These are phyloP conservation scores for Monosporascus sp. DNA, from an alignment of 2,329 filamentous ascomycete genomes.

Conservation along the genomic window DNA sequence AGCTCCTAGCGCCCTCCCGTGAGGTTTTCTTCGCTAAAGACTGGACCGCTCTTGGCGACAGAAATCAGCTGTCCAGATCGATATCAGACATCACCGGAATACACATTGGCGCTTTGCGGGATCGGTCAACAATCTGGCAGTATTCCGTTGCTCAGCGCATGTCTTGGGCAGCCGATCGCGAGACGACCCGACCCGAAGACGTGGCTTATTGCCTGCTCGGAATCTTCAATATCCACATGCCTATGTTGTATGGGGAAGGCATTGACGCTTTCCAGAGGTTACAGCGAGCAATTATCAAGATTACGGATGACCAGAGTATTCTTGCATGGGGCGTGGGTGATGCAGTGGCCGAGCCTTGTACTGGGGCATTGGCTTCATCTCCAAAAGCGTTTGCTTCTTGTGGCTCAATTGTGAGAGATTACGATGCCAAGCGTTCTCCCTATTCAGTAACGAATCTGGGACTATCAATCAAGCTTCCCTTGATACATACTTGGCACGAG, in stretches of 20 bases:
- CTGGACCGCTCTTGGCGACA: conserved; percentile 10
- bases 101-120: conserved; percentile 11
- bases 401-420: conserved; percentile 11
- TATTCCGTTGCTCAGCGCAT: conserved; percentile 31
- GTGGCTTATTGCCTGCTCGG: conserved; percentile 39
- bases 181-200: conserved; percentile 32
- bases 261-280: conserved; percentile 26
- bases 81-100: conserved; percentile 14
- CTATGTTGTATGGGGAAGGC: conserved; percentile 36
- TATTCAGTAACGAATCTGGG: conserved; percentile 15
- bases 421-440: not conserved
- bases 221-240: conserved; percentile 38
- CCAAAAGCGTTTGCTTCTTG: conserved; percentile 11
- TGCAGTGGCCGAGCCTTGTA: not conserved
- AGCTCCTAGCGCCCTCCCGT: conserved; percentile 14
- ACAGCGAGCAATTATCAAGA: conserved; percentile 29
- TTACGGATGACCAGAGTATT: conserved; percentile 22
- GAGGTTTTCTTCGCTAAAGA: conserved; percentile 18
- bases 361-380: conserved; percentile 7
- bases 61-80: not conserved
- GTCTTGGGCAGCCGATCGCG: conserved; percentile 31
- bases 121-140: conserved; percentile 7
- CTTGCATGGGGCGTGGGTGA: conserved; percentile 19
- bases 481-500: not conserved
- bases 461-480: conserved; percentile 3